Evolutionary conservation across 2,329 filamentous ascomycete genomes (phyloP).

Genomic region (Aphanocladium album): DNA sequence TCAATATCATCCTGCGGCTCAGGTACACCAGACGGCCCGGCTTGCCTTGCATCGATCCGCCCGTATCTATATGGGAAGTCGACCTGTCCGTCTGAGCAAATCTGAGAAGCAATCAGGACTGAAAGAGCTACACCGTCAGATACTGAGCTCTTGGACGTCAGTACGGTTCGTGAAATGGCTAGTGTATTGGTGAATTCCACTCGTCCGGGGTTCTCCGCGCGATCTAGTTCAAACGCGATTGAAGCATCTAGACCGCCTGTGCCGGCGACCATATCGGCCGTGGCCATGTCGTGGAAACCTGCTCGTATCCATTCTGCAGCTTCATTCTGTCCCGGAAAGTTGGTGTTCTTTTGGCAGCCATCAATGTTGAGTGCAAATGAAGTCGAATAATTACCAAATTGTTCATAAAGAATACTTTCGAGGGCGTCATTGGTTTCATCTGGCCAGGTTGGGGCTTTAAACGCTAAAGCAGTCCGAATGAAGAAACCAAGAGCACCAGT

Average conservation of each 20-base stretch:
- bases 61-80: constrained; percentile 26
- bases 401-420: background rate
- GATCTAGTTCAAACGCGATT: constrained; percentile 22
- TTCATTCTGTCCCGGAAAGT: constrained; percentile 33
- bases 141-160: constrained; percentile 19
- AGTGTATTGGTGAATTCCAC: constrained; percentile 22
- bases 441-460: background rate
- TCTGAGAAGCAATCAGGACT: constrained; percentile 27
- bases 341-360: background rate
- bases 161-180: constrained; percentile 19
- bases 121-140: constrained; percentile 29
- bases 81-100: constrained; percentile 28
- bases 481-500: too few species aligned
- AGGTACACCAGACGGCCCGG: constrained; percentile 29
- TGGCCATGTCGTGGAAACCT: constrained; percentile 23
- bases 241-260: constrained; percentile 22
- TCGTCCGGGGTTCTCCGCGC: constrained; percentile 19
- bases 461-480: too few species aligned
- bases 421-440: background rate
- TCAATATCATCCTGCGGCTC: background rate
- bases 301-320: constrained; percentile 24
- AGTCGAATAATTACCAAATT: background rate
- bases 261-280: constrained; percentile 18
- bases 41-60: constrained; percentile 25
- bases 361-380: background rate